phyloP scores from a whole-genome alignment of 345 rosid genomes.

The Lepidium africanum region DNA sequence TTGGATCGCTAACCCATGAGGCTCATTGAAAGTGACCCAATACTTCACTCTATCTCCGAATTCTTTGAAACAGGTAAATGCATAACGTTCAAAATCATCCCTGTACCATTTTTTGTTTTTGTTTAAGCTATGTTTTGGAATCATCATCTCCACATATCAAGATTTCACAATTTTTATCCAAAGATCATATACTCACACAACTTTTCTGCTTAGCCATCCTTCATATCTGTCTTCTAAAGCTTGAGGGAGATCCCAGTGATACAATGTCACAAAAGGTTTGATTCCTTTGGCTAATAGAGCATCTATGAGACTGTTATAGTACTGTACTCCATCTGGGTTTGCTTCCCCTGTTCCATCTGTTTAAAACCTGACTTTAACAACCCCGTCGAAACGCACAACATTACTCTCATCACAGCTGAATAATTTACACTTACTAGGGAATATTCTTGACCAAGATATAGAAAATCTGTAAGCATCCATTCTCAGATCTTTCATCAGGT shows the following conservation, averaged over 20 bases:
- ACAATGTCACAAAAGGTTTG: slow-evolving; percentile 83
- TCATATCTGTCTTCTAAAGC: slow-evolving; percentile 76
- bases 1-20: slow-evolving; percentile 72
- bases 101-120: slow-evolving; percentile 29
- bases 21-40: slow-evolving; percentile 95
- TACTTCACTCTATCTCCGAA: slow-evolving; percentile 86
- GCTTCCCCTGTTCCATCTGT: slow-evolving; percentile 81
- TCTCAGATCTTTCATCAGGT: slow-evolving; percentile 77
- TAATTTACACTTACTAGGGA: slow-evolving; percentile 49
- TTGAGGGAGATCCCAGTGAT: slow-evolving; percentile 98
- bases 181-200: slow-evolving; percentile 46
- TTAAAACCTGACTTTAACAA: background rate
- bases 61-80: slow-evolving; percentile 69
- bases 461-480: slow-evolving; percentile 94
- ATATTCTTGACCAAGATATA: slow-evolving; percentile 91
- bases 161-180: background rate
- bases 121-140: background rate
- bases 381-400: background rate
- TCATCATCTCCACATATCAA: background rate
- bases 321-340: slow-evolving; percentile 55
- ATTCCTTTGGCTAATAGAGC: slow-evolving; percentile 72
- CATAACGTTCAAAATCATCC: slow-evolving; percentile 62
- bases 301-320: slow-evolving; percentile 68
- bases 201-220: slow-evolving; percentile 70
- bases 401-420: background rate